Evolutionary conservation across 805 yeast genomes (phyloP), one percentile per base, ranked within the genome.

Genomic region (Nadsonia fulvescens): DNA sequence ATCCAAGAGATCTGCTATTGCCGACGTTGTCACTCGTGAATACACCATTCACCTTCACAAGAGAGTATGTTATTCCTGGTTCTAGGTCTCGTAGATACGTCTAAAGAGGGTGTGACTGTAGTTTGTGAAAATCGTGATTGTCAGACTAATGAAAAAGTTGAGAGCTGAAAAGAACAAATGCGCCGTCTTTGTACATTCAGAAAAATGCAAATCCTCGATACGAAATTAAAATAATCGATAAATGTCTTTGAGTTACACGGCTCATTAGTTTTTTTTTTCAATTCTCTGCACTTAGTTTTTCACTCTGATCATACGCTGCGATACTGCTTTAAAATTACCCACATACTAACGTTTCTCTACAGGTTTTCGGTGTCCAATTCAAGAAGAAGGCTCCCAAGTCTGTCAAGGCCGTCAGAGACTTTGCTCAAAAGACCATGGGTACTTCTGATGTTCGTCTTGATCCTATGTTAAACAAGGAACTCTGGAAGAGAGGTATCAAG

Each of bases 371-470:
- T 70, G 83, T 75, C 50, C 77, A 81, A 66, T 89, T 86, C 93
- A 89, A 89, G 74, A 78, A 77, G 77, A 82, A 95, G 70, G 99
- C 99, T 56, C 99, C 99, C 67, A 79, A 68, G 60, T 98, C 99
- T 53, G 89, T 86, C 66, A 89, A 81, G 78, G 98, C 82, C 66
- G 83, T 89, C 70, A 86, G 81, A 73, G 82, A 78, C 66, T 89
- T 89, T 60, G 95, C 96, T 56, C 70, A 78, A 60, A 72, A 79
- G 68, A 95, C 86, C 77, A 81, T 89, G 89, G 96, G 96, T 60
- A 89, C 99, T 53, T 63, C 76, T 43, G 99, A 89, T 61, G 96
- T 89, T 62, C 89, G 98, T 72, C 66, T 89, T 54, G 96, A 89
- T 66, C 96, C 98, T 58, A 79, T 73, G 65, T 70, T 89, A 63